phyloP scores from a whole-genome alignment of 768 basidiomycete genomes.

The Hypholoma fasciculare region DNA sequence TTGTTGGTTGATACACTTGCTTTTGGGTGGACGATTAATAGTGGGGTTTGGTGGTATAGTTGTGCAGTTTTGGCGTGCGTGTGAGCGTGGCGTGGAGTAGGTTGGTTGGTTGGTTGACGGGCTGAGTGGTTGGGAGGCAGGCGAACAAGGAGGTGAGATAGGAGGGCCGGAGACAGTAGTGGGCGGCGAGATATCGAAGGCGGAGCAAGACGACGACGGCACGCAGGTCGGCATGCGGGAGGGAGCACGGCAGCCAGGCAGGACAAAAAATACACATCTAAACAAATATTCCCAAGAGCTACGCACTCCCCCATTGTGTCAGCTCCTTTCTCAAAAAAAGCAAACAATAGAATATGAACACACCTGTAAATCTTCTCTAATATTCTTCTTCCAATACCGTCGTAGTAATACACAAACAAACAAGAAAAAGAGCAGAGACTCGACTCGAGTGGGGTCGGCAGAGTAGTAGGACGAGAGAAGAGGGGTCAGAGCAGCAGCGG shows the following conservation, averaged over 20 bases:
- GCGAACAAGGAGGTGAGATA: no score
- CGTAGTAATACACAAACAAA: constrained; percentile 8
- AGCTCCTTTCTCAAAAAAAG: no score
- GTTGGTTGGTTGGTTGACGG: neutral
- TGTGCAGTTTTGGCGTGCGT: neutral
- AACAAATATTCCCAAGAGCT: constrained; percentile 22
- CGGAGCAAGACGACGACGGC: neutral
- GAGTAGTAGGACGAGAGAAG: no score
- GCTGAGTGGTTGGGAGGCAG: no score
- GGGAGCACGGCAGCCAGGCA: constrained; percentile 6
- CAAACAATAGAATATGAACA: no score
- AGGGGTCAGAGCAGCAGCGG: constrained; percentile 52
- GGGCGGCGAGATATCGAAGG: neutral
- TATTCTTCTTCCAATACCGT: constrained; percentile 15
- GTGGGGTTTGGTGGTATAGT: constrained; percentile 15
- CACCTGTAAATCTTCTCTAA: constrained; percentile 30
- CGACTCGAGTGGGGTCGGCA: no score
- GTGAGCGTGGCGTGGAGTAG: neutral
- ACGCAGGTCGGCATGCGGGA: neutral
- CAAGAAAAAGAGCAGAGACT: no score
- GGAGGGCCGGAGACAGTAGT: no score
- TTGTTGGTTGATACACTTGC: constrained; percentile 24
- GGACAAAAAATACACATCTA: constrained; percentile 16
- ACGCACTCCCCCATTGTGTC: no score
- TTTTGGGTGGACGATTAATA: constrained; percentile 16